Base-by-base conservation (phyloP, 2,329 filamentous ascomycete species). In the Polytolypa hystricis region DNA sequence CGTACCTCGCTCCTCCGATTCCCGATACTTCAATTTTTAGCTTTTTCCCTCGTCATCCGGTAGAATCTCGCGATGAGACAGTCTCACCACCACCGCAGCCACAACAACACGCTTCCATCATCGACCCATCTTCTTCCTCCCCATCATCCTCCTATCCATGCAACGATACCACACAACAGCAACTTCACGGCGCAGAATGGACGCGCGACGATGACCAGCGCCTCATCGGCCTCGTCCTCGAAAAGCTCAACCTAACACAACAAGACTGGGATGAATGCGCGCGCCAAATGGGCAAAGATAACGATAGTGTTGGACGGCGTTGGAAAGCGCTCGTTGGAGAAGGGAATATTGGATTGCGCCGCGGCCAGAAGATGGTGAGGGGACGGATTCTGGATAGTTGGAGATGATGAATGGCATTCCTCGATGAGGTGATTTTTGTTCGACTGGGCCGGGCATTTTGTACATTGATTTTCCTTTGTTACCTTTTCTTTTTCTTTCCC, bases 231-330 rank as follows among this genome's bases (percentile, higher is more conserved):
- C 44, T 64, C 3, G 62, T 67, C 6, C 57, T 67, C 2, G 57
- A 61, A 21, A 66, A 64, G 36, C 53, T 67, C 18, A 54, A 57
- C 18, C 54, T 67, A 4, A 62, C 62, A 18, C 54, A 58, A 33
- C 49, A 50, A 33, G 61, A 66, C 33, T 66, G 62, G 64, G 58
- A 61, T 17, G 64, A 65, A 18, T 67, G 63, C 44, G 64, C 64
- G 15, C 53, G 55, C 21, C 51, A 44, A 37, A 53, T 68, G 43
- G 63, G 63, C 33, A 57, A 56, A 32, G 58, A 62, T 32, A 49
- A 56, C 19, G 57, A 58, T 12, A 61, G 56, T 33, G 50, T 65
- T 16, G 60, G 59, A n/a, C 51, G 49, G 35, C 49, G 65, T 33
- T 67, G 62, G 63, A 56, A 54, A 33, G 47, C 56, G 27, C 56